Evolutionary conservation across 2,329 filamentous ascomycete species (phyloP).

Genomic region (Ceratocystis huliohia): DNA sequence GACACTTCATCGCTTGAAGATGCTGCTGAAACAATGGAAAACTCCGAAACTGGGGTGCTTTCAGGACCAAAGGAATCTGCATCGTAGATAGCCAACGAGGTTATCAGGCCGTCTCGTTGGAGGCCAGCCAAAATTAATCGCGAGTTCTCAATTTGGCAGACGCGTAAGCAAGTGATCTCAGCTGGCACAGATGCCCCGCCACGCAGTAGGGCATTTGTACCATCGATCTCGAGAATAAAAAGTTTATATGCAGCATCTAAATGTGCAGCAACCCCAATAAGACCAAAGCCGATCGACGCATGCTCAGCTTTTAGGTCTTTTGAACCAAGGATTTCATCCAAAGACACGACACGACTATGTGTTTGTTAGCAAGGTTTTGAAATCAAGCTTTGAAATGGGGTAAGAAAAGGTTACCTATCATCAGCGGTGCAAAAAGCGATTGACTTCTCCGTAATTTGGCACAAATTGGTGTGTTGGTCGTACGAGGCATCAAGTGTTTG

Average conservation of each 20-base stretch:
- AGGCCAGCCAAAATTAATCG: slow-evolving; percentile 26
- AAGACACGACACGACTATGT: slow-evolving; percentile 26
- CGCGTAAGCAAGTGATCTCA: slow-evolving; percentile 38
- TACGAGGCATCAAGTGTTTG: slow-evolving; percentile 39
- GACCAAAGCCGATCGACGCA: slow-evolving; percentile 31
- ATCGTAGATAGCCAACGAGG: slow-evolving; percentile 17
- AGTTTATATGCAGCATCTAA: slow-evolving; percentile 4
- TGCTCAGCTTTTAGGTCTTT: slow-evolving; percentile 29
- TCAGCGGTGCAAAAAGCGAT: slow-evolving; percentile 31
- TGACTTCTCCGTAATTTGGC: slow-evolving; percentile 43
- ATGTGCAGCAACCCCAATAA: slow-evolving; percentile 35
- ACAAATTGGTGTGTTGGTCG: slow-evolving; percentile 29
- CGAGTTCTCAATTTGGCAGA: slow-evolving; percentile 24
- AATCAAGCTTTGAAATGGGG: background rate
- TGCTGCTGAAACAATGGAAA: background rate
- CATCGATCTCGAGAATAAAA: slow-evolving; percentile 9
- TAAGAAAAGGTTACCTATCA: slow-evolving; percentile 28
- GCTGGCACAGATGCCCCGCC: slow-evolving; percentile 22
- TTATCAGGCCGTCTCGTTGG: slow-evolving; percentile 21
- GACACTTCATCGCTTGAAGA: slow-evolving; percentile 4
- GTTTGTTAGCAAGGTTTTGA: slow-evolving; percentile 21
- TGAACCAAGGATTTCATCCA: slow-evolving; percentile 28
- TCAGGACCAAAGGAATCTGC: slow-evolving; percentile 3
- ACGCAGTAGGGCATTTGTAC: background rate
- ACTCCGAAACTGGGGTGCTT: slow-evolving; percentile 8